phyloP scores from a whole-genome alignment of 2,329 filamentous ascomycete species.

The Xenosphaeropsis pyriputrescens region DNA sequence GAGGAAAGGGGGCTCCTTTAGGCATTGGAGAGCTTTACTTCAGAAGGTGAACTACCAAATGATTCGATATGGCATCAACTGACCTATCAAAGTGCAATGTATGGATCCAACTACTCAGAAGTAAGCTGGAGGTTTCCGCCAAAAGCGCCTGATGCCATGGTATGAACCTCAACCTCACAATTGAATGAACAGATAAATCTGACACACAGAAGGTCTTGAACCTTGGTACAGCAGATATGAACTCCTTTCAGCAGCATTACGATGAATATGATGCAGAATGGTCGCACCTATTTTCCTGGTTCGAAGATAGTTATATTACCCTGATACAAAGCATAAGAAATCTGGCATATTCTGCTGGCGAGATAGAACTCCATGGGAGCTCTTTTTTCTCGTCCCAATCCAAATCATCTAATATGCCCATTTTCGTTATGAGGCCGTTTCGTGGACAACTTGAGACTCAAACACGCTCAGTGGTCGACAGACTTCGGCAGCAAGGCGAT shows the following conservation, averaged over 20 bases:
- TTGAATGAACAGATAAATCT: too few relatives aligned
- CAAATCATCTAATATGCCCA: conserved; percentile 8
- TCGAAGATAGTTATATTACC: conserved; percentile 20
- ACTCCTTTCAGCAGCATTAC: conserved; percentile 15
- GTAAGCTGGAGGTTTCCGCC: conserved; percentile 20
- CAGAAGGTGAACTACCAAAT: too few relatives aligned
- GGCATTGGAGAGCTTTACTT: too few relatives aligned
- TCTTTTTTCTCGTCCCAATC: conserved; percentile 5
- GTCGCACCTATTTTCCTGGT: conserved; percentile 14
- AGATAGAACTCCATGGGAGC: conserved; percentile 10
- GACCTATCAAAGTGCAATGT: conserved; percentile 8
- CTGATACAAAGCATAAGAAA: conserved; percentile 6
- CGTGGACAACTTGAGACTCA: conserved; percentile 17
- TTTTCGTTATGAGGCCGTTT: conserved; percentile 22
- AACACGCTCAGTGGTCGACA: conserved; percentile 18
- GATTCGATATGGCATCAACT: too few relatives aligned
- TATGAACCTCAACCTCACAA: too few relatives aligned
- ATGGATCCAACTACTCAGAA: conserved; percentile 16
- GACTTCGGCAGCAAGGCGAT: conserved; percentile 19
- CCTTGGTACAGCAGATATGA: conserved; percentile 16
- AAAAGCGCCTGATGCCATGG: conserved; percentile 20
- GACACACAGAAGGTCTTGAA: conserved; percentile 15
- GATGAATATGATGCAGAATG: conserved; percentile 16
- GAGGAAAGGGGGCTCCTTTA: conserved; percentile 11
- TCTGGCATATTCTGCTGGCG: conserved; percentile 17